Conservation (phyloP, 192 early-diverging fungal genomes). For the Jimgerdemannia flammicorona region DNA sequence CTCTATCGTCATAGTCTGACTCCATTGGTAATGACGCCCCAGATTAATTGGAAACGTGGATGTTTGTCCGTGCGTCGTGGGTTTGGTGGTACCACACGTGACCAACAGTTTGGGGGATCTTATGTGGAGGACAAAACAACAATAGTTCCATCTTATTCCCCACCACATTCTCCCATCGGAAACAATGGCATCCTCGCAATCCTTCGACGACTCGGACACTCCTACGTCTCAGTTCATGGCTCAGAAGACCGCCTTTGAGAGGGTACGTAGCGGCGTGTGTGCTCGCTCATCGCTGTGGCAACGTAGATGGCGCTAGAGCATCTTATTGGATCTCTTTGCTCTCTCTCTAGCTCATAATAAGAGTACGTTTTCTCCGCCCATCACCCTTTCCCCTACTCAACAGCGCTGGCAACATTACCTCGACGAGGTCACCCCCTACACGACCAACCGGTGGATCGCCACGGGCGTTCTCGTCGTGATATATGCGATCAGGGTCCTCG, state of each 20-base stretch:
- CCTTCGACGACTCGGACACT: too few species aligned
- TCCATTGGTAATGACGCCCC: too few species aligned
- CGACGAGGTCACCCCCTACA: slow-evolving; percentile 79
- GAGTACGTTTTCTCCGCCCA: background rate
- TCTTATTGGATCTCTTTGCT: background rate
- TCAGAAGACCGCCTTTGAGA: slow-evolving; percentile 23
- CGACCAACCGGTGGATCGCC: slow-evolving; percentile 69
- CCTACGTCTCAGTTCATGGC: slow-evolving; percentile 12
- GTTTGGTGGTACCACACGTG: too few species aligned
- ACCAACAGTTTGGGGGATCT: too few species aligned
- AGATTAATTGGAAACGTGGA: too few species aligned
- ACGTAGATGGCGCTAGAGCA: background rate
- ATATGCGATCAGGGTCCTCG: slow-evolving; percentile 76
- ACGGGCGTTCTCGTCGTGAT: slow-evolving; percentile 57
- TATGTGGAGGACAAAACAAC: too few species aligned
- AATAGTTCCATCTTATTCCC: too few species aligned
- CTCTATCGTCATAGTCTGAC: too few species aligned
- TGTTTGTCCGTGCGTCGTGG: too few species aligned
- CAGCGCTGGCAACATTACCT: slow-evolving; percentile 78
- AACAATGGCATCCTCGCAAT: too few species aligned
- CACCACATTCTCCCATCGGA: too few species aligned
- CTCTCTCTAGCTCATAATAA: background rate
- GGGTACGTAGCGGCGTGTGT: slow-evolving; percentile 20
- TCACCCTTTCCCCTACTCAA: background rate
- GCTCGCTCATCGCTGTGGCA: too few species aligned